phyloP scores from a whole-genome alignment of 2,329 filamentous ascomycete species.

The Botrytis galanthina region DNA sequence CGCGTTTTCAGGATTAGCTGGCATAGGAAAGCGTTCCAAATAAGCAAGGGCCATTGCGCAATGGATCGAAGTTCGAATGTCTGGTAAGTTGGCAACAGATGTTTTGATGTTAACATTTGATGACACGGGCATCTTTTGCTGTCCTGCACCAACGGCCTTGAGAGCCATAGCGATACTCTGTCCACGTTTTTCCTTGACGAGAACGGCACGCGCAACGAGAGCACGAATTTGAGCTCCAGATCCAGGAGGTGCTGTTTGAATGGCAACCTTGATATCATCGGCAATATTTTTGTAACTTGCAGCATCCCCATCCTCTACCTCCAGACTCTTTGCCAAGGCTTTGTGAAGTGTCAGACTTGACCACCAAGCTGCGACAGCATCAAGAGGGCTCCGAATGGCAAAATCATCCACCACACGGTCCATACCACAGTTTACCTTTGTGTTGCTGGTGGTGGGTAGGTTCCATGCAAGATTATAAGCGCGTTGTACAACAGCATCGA shows the following conservation, averaged over 20 bases:
- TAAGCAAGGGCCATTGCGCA: slow-evolving; percentile 62
- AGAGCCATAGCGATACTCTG: slow-evolving; percentile 56
- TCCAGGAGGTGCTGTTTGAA: slow-evolving; percentile 72
- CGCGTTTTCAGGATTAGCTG: slow-evolving; percentile 44
- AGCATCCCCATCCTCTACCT: slow-evolving; percentile 49
- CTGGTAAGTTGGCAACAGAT: slow-evolving; percentile 46
- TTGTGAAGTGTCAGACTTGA: slow-evolving; percentile 72
- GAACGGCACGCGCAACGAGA: slow-evolving; percentile 56
- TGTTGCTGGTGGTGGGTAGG: slow-evolving; percentile 66
- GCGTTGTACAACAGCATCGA: slow-evolving; percentile 73
- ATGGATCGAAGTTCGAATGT: slow-evolving; percentile 56
- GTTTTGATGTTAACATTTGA: slow-evolving; percentile 48
- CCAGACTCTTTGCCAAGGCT: slow-evolving; percentile 63
- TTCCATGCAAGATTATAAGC: slow-evolving; percentile 92
- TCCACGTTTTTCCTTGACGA: slow-evolving; percentile 54
- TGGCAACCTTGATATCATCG: slow-evolving; percentile 63
- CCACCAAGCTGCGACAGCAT: slow-evolving; percentile 89
- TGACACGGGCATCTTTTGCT: slow-evolving; percentile 34
- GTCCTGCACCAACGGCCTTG: slow-evolving; percentile 49
- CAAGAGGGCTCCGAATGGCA: slow-evolving; percentile 80
- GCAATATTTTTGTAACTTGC: slow-evolving; percentile 43
- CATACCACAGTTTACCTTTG: slow-evolving; percentile 67
- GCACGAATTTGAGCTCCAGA: slow-evolving; percentile 67
- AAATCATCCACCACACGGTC: slow-evolving; percentile 82
- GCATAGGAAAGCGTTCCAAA: slow-evolving; percentile 48